Base-by-base conservation (phyloP, 1,284 basidiomycete genomes). In the Ceratorhiza oryzae-sativae region DNA sequence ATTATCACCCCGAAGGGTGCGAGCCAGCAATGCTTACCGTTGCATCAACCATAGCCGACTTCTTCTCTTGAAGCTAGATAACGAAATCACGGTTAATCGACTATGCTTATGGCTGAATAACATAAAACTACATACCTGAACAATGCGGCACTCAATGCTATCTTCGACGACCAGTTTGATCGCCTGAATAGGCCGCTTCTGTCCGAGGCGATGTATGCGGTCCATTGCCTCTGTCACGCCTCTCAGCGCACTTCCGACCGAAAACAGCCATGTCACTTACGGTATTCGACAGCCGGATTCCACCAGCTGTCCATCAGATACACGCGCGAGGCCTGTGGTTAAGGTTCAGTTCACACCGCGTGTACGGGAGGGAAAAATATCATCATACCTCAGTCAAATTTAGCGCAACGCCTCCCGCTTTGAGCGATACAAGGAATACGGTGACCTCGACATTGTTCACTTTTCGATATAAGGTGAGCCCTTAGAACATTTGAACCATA, bases 81-180 rank as follows among this genome's bases (percentile, higher is more conserved):
- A 30, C 13, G 13, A 25, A 32, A 15, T 2, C 18, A 77, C 53
- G 79, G 77, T 36, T 23, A 67, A 34, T 36, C 20, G 27, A 20
- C 25, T 15, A 49, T 27, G 59, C 27, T 46, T 36, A 61, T 6
- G 39, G 23, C 20, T 10, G 8, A 18, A 23, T 27, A 27, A 39
- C 9, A 49, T 23, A 13, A 72, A 6, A 6, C 13, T 13, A 13
- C 81, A 58, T 65, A 88, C 86, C 81, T 91, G 90, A n/a, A 93
- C 84, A 75, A 97, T 97, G 75, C 95, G 90, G 77, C 92, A 93
- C 80, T 99, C 97, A 76, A 99, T 98, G 75, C 93, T 95, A 79
- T 99, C 96, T 80, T 98, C 95, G 70, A 98, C 87, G 34, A 98
- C 92, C 42, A 98, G 86, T 78, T 98, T 96, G 80, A 95, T 94